Conservation (phyloP, 495 filamentous ascomycete genomes). For the Friedmanniomyces endolithicus region DNA sequence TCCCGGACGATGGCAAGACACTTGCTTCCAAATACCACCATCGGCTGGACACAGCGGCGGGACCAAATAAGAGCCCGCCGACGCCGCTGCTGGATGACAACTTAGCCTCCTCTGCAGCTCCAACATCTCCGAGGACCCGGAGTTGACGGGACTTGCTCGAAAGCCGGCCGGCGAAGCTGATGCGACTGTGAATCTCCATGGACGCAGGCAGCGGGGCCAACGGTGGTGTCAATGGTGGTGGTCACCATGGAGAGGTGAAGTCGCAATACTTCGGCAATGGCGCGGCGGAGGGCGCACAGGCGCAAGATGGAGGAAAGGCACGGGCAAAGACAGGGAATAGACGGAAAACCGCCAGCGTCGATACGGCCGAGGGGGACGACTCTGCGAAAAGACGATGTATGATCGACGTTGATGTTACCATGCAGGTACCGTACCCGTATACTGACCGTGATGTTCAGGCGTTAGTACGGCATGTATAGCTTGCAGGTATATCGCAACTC, state of each 20-base stretch:
- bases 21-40: no score
- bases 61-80: neutral
- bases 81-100: neutral
- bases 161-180: neutral
- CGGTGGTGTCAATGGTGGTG: neutral
- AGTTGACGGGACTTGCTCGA: neutral
- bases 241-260: neutral
- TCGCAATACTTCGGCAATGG: neutral
- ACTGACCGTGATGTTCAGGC: constrained; percentile 2
- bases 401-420: neutral
- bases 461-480: constrained; percentile 18
- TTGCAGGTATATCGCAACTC: constrained; percentile 11
- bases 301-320: neutral
- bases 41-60: neutral
- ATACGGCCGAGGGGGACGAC: constrained; percentile 1
- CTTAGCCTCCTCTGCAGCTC: neutral
- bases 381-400: constrained; percentile 4
- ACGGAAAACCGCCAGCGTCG: neutral
- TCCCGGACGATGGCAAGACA: no score
- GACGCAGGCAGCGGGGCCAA: neutral
- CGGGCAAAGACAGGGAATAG: neutral
- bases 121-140: neutral
- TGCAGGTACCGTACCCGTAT: neutral
- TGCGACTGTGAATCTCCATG: neutral
- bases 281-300: no score